Percentiles rank a stretch among this genome's conserved stretches.
Evolutionary conservation across 2,329 filamentous ascomycete species (phyloP).

Genomic region (Diplodia seriata): DNA sequence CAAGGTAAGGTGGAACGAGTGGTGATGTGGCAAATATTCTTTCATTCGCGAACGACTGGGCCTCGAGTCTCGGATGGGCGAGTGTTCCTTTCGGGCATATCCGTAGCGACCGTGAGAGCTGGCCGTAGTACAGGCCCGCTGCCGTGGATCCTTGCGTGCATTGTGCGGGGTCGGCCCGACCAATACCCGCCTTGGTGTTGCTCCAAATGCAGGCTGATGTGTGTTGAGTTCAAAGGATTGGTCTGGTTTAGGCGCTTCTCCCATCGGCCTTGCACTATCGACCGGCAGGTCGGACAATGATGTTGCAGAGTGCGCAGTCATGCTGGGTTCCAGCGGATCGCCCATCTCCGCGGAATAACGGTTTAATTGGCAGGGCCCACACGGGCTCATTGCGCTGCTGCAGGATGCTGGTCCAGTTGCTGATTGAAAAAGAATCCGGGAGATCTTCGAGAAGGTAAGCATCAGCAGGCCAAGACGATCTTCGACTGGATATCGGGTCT

Average conservation of each 20-base stretch:
- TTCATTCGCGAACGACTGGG: background rate
- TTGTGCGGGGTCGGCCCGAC: slow-evolving; percentile 26
- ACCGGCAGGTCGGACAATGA: background rate
- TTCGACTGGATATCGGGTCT: background rate
- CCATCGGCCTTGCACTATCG: background rate
- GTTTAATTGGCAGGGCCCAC: background rate
- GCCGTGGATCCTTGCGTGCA: background rate
- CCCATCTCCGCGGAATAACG: background rate
- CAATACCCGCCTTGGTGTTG: slow-evolving; percentile 14
- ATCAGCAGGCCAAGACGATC: background rate
- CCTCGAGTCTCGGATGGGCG: background rate
- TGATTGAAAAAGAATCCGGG: background rate
- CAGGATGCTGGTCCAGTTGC: background rate
- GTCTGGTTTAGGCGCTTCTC: background rate
- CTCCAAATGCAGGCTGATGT: background rate
- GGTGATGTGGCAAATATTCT: slow-evolving; percentile 2
- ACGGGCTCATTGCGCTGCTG: background rate
- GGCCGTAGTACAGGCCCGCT: background rate
- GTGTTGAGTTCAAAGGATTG: background rate
- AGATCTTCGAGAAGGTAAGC: too few relatives aligned
- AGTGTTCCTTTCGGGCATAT: background rate
- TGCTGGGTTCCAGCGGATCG: background rate
- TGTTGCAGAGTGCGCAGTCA: background rate
- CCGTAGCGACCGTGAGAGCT: background rate
- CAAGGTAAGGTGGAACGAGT: too few relatives aligned